phyloP scores from a whole-genome alignment of 768 basidiomycete species.

The Trametes gibbosa region DNA sequence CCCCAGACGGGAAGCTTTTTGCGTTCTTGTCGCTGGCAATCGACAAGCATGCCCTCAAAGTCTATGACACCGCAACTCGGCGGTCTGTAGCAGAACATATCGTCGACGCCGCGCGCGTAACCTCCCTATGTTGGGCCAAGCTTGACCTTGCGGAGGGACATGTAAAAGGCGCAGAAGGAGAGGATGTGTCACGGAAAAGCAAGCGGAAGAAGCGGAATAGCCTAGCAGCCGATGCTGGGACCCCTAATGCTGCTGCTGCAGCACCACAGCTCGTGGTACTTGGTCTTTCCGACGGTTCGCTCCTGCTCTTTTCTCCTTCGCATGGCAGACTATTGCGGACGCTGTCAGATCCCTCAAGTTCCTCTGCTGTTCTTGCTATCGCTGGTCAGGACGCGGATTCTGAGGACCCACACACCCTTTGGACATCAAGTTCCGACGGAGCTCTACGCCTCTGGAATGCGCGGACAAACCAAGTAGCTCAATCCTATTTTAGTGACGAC shows the following conservation, averaged over 20 bases:
- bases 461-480: conserved; percentile 45
- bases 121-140: conserved; percentile 51
- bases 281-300: conserved; percentile 59
- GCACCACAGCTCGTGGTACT: conserved; percentile 48
- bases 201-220: conserved; percentile 47
- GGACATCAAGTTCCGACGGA: conserved; percentile 60
- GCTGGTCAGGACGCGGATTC: conserved; percentile 32
- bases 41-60: conserved; percentile 69
- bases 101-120: conserved; percentile 53
- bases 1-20: conserved; percentile 52
- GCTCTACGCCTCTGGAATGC: conserved; percentile 57
- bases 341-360: conserved; percentile 53
- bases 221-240: conserved; percentile 26
- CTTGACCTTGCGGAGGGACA: conserved; percentile 31
- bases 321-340: conserved; percentile 56
- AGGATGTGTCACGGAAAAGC: conserved; percentile 43
- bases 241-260: conserved; percentile 27
- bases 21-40: conserved; percentile 62
- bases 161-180: conserved; percentile 24
- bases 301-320: conserved; percentile 58
- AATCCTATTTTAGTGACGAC: conserved; percentile 56
- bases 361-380: conserved; percentile 50
- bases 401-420: conserved; percentile 36
- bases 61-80: conserved; percentile 57
- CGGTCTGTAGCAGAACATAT: conserved; percentile 57